These are phyloP conservation scores for Trametes versicolor DNA, from an alignment of 1,284 basidiomycete genomes.

Conservation along the genomic window DNA sequence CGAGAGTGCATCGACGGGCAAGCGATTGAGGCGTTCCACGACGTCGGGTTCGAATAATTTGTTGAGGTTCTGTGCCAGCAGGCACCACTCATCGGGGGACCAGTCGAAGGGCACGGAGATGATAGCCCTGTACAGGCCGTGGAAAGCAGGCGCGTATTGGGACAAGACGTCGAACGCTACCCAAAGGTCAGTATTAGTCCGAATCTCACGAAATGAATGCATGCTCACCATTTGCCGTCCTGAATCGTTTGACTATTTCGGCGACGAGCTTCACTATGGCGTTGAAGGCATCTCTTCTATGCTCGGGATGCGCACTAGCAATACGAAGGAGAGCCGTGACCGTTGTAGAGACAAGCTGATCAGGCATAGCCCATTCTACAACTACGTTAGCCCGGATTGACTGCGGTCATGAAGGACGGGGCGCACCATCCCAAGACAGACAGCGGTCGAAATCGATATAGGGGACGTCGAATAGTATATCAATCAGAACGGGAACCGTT, in stretches of 20 bases:
- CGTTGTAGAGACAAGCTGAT: constrained; percentile 82
- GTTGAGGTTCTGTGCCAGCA: constrained; percentile 63
- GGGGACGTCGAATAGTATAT: constrained; percentile 75
- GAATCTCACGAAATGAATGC: neutral
- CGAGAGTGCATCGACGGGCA: constrained; percentile 69
- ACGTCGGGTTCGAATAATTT: constrained; percentile 66
- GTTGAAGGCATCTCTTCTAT: constrained; percentile 58
- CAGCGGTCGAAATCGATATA: constrained; percentile 79
- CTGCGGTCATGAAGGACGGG: constrained; percentile 1
- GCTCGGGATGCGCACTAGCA: constrained; percentile 60
- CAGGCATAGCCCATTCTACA: constrained; percentile 82
- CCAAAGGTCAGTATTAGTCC: neutral
- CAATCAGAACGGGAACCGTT: constrained; percentile 65
- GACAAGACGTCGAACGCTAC: constrained; percentile 77
- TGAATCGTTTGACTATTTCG: constrained; percentile 65
- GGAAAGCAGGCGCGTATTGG: constrained; percentile 83
- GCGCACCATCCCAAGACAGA: constrained; percentile 78
- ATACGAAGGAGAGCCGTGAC: constrained; percentile 78
- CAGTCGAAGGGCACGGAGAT: constrained; percentile 82
- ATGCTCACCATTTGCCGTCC: constrained; percentile 61
- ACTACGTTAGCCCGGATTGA: neutral
- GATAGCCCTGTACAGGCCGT: constrained; percentile 89
- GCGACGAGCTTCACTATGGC: constrained; percentile 70
- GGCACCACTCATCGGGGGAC: constrained; percentile 73
- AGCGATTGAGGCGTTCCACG: constrained; percentile 75